A percentile compares a stretch with the other conserved stretches of the same genome.
Conservation (phyloP, 345 rosid genomes). For the Rhizophora mangle region DNA sequence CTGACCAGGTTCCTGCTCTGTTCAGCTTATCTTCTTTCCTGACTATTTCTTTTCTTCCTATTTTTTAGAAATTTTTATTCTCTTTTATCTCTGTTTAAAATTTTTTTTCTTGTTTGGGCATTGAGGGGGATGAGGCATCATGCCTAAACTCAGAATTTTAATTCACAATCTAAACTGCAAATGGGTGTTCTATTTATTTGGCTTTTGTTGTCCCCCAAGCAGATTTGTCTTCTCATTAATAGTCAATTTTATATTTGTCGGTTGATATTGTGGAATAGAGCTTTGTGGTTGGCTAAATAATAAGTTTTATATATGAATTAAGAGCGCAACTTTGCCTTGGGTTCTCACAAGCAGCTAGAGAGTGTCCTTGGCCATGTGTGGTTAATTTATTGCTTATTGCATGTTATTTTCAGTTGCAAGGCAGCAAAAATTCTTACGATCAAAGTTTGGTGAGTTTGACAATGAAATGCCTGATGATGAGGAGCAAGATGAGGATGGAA, state of each 20-base stretch:
- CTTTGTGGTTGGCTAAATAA: neutral
- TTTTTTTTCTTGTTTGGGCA: neutral
- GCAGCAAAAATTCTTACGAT: conserved; percentile 54
- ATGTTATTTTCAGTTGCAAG: conserved; percentile 46
- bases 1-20: neutral
- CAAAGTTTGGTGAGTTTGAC: conserved; percentile 65
- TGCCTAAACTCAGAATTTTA: neutral
- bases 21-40: neutral
- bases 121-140: neutral
- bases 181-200: neutral
- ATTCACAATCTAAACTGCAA: neutral
- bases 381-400: neutral
- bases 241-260: neutral
- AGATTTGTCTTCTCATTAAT: neutral
- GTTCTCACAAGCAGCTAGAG: neutral
- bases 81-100: neutral
- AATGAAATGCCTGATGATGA: conserved; percentile 66
- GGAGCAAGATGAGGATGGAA: conserved; percentile 46
- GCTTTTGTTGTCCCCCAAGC: neutral
- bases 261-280: neutral
- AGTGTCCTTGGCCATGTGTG: neutral
- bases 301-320: neutral
- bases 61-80: neutral
- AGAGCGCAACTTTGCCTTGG: neutral
- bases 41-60: neutral